Evolutionary conservation across 345 rosid species (phyloP).

Genomic region (Carallia brachiata): DNA sequence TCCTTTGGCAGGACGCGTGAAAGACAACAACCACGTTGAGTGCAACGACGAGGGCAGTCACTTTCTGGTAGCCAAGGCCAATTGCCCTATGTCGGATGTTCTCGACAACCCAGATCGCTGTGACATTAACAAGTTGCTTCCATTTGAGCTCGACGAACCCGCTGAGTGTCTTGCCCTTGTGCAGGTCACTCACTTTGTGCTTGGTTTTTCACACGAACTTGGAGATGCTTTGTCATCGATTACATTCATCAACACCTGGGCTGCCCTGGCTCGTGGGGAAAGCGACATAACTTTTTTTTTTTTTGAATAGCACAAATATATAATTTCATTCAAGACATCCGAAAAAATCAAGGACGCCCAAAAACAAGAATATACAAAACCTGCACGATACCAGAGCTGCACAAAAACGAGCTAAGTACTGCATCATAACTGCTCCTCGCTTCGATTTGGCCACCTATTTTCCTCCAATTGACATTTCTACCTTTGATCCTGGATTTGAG

Average conservation of each 20-base stretch:
- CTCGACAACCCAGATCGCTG: slow-evolving; percentile 12
- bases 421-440: background rate
- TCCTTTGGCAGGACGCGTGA: slow-evolving; percentile 26
- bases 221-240: slow-evolving; percentile 6
- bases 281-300: slow-evolving; percentile 10
- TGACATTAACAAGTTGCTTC: slow-evolving; percentile 24
- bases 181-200: slow-evolving; percentile 11
- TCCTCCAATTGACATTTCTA: slow-evolving; percentile 33
- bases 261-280: slow-evolving; percentile 9
- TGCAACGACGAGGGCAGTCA: slow-evolving; percentile 38
- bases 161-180: background rate
- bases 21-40: slow-evolving; percentile 10
- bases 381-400: no score
- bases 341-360: no score
- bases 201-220: slow-evolving; percentile 18
- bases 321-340: no score
- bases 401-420: no score
- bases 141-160: slow-evolving; percentile 17
- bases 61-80: slow-evolving; percentile 31
- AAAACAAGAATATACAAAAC: background rate
- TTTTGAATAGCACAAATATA: slow-evolving; percentile 10
- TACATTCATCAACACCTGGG: slow-evolving; percentile 11
- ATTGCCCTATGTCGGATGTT: slow-evolving; percentile 26
- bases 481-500: slow-evolving; percentile 13
- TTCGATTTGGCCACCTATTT: slow-evolving; percentile 29